phyloP scores from a whole-genome alignment of 768 basidiomycete genomes.

The Lactarius hengduanensis region DNA sequence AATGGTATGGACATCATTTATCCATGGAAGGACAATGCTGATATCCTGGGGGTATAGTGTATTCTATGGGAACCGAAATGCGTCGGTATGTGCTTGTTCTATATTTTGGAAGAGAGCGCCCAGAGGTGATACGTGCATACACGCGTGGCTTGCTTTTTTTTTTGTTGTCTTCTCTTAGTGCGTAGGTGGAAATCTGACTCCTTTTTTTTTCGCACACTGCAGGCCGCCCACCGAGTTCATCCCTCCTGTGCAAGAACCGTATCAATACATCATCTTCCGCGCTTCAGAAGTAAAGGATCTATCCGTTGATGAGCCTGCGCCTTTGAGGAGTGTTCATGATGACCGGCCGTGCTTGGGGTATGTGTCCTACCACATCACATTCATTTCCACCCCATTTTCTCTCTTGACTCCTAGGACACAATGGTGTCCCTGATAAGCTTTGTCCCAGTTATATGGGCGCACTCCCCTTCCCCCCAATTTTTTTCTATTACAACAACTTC shows the following conservation, averaged over 20 bases:
- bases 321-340: constrained; percentile 65
- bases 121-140: constrained; percentile 55
- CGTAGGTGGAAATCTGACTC: constrained; percentile 16
- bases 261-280: constrained; percentile 88
- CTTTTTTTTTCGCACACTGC: constrained; percentile 34
- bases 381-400: constrained; percentile 24
- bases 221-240: constrained; percentile 78
- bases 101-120: constrained; percentile 45
- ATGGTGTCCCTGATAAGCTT: constrained; percentile 45
- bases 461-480: constrained; percentile 40
- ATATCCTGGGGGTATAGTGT: constrained; percentile 44
- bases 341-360: constrained; percentile 82
- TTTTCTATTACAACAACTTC: constrained; percentile 49
- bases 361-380: constrained; percentile 34
- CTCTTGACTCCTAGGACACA: constrained; percentile 41
- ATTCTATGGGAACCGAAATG: constrained; percentile 85
- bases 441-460: not conserved
- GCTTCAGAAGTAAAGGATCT: constrained; percentile 89
- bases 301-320: constrained; percentile 69
- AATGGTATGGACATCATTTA: constrained; percentile 56
- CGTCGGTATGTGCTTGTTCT: constrained; percentile 56
- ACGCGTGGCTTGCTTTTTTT: constrained; percentile 53
- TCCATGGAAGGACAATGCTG: not conserved
- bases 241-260: constrained; percentile 79
- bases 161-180: constrained; percentile 1